Evolutionary conservation across 140 eudicot species (phyloP), one percentile per base, ranked within the genome.

Genomic region (Stevia rebaudiana): DNA sequence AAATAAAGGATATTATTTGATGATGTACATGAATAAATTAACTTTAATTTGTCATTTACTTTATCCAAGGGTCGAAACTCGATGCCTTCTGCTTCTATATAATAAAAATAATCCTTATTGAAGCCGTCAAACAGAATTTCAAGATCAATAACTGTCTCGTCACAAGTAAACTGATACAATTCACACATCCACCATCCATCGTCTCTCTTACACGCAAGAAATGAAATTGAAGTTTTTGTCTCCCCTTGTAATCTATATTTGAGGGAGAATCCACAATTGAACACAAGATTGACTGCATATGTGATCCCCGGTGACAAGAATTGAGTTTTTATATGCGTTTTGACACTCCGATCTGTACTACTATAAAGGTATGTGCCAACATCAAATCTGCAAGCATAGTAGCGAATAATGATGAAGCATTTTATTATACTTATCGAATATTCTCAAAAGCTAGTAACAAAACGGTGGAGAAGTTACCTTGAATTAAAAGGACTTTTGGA

Each of bases 181-280:
- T 50, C 57, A 50, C 0, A 6, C 57, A 21, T 50, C 35, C n/a
- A 30, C 59, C 59, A 65, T 33, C 60, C 70, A 33, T 65, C 35
- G 31, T 67, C 63, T 67, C 72, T 67, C 42, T 11, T 3, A 53
- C 3, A 2, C 8, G 52, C 51, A 33, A 67, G 21, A n/a, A 51
- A 52, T 3, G 52, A n/a, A 22, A 9, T 22, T 0, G 11, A 67
- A 22, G 17, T 67, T 8, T 47, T 1, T 35, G 9, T 46, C 30
- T 22, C 61, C 19, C 68, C 68, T 31, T 15, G 52, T 22, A 70
- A 70, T 46, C 4, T 21, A 30, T 70, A 70, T 46, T 21, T 21
- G 13, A 69, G 50, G 13, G 8, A 35, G 0, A 4, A 4, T 35
- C 1, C 5, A 47, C 24, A 0, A n/a, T 40, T 28, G 11, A 53